A percentile compares a stretch with the other conserved stretches of the same genome.
phyloP scores from a whole-genome alignment of 1,284 basidiomycete species.

The Grifola frondosa region DNA sequence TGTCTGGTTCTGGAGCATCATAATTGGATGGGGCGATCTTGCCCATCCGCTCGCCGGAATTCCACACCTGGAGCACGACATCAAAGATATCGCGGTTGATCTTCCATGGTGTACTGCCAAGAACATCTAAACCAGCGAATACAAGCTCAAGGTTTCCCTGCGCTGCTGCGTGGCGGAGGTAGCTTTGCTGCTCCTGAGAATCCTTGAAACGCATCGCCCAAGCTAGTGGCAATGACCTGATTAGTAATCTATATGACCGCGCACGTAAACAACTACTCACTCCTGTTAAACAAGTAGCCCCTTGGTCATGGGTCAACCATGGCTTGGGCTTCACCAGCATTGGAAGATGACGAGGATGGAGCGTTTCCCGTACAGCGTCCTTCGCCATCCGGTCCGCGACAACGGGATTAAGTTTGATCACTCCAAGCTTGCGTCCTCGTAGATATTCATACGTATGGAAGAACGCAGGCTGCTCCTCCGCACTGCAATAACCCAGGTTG shows the following conservation, averaged over 20 bases:
- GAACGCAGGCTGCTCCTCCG: conserved; percentile 90
- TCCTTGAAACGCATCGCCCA: conserved; percentile 93
- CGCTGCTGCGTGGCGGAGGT: conserved; percentile 77
- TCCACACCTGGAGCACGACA: conserved; percentile 81
- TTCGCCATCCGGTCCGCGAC: conserved; percentile 79
- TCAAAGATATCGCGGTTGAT: conserved; percentile 82
- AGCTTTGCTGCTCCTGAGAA: conserved; percentile 81
- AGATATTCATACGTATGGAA: conserved; percentile 91
- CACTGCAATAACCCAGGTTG: conserved; percentile 37
- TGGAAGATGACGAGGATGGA: conserved; percentile 93
- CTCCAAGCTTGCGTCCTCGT: conserved; percentile 89
- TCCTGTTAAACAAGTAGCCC: conserved; percentile 79
- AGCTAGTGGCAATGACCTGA: conserved; percentile 38
- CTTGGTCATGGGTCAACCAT: conserved; percentile 80
- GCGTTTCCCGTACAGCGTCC: conserved; percentile 72
- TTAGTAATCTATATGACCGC: conserved; percentile 5
- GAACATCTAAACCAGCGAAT: conserved; percentile 86
- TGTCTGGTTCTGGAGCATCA: conserved; percentile 63
- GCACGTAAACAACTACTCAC: conserved; percentile 41
- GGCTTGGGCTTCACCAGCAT: conserved; percentile 93
- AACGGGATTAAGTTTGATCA: conserved; percentile 85
- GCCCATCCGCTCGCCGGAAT: conserved; percentile 70
- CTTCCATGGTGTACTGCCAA: conserved; percentile 90
- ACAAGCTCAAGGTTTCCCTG: conserved; percentile 82
- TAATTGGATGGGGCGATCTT: conserved; percentile 74